Conservation (phyloP, 2,329 filamentous ascomycete species). For the Cladorrhinum sp. region DNA sequence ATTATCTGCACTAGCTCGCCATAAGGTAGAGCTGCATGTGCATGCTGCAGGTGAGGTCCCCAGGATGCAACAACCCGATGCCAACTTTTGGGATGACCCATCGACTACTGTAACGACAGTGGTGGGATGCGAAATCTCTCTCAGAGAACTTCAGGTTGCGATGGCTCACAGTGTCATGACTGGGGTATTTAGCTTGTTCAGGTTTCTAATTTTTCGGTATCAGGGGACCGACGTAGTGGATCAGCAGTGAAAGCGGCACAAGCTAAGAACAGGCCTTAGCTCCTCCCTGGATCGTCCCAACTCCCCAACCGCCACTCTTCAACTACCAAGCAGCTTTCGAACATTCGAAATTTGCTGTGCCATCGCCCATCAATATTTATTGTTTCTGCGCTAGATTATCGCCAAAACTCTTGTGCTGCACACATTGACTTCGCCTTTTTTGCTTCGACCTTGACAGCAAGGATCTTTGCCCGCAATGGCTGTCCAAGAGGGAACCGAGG, state of each 20-base stretch:
- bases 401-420: not conserved
- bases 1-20: not conserved
- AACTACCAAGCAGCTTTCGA: not conserved
- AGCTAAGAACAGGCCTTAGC: not conserved
- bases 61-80: not conserved
- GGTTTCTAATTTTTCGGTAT: not conserved
- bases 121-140: not conserved
- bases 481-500: constrained; percentile 36
- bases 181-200: not conserved
- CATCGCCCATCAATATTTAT: not conserved
- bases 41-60: not conserved
- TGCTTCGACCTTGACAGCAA: constrained; percentile 13
- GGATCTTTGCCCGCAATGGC: constrained; percentile 22
- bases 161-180: not conserved
- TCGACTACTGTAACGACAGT: not conserved
- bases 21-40: not conserved
- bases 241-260: not conserved
- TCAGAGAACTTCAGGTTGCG: not conserved
- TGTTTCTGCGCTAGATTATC: not conserved
- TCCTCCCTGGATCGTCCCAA: not conserved
- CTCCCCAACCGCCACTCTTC: not conserved
- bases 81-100: not conserved
- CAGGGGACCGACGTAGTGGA: not conserved
- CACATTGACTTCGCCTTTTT: not conserved
- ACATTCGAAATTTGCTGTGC: not conserved